Evolutionary conservation across 2,329 filamentous ascomycete genomes (phyloP).

Genomic region (Lachnellula occidentalis): DNA sequence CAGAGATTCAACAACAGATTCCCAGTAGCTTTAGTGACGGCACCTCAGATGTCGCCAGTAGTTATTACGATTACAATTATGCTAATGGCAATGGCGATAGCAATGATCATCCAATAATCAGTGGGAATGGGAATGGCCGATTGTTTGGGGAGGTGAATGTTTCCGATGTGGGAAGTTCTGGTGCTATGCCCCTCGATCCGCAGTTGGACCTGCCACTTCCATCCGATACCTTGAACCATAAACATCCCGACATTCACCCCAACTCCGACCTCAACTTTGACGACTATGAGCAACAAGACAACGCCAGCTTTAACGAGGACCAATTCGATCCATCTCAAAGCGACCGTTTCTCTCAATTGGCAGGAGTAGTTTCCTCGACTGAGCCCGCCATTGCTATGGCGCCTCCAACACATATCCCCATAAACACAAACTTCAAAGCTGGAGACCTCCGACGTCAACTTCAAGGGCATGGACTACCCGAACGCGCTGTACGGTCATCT

Average conservation of each 20-base stretch:
- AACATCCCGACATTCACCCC: neutral
- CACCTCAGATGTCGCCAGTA: conserved; percentile 9
- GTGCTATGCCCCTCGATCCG: conserved; percentile 24
- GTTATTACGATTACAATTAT: conserved; percentile 12
- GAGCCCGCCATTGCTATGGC: neutral
- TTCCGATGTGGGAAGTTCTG: conserved; percentile 28
- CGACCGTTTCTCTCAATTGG: conserved; percentile 7
- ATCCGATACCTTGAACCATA: neutral
- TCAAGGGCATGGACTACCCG: conserved; percentile 5
- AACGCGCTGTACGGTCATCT: conserved; percentile 19
- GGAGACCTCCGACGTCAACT: neutral
- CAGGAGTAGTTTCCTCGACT: neutral
- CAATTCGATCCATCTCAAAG: neutral
- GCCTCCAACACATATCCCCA: neutral
- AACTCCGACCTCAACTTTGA: neutral
- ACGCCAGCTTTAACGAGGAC: neutral
- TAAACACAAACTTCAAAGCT: neutral
- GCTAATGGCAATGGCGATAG: conserved; percentile 1
- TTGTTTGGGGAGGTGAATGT: conserved; percentile 31
- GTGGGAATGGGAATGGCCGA: conserved; percentile 13
- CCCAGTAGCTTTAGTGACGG: conserved; percentile 24
- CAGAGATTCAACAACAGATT: conserved; percentile 24
- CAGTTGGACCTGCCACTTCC: conserved; percentile 26
- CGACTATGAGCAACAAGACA: neutral
- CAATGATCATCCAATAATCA: conserved; percentile 4